Conservation (phyloP, 768 basidiomycete species). For the Butyriboletus loyo region DNA sequence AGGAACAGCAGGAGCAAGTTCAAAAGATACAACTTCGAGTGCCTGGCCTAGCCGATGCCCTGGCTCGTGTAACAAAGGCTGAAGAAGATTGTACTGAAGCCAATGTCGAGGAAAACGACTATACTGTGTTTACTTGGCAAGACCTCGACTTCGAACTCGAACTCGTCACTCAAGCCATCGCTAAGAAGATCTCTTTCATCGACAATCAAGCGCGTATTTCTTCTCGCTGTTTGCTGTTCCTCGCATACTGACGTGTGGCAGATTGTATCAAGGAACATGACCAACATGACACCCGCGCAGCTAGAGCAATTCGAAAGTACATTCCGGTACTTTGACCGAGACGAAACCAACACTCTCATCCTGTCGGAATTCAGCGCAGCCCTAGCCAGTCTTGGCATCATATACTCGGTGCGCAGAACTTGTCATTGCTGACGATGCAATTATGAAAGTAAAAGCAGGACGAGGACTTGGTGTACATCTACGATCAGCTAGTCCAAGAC, state of each 20-base stretch:
- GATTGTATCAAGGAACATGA: conserved; percentile 93
- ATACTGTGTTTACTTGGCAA: conserved; percentile 84
- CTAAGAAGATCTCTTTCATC: conserved; percentile 91
- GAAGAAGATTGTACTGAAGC: conserved; percentile 80
- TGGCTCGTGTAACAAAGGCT: conserved; percentile 54
- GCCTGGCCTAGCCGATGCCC: conserved; percentile 56
- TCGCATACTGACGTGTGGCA: conserved; percentile 31
- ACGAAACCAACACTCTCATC: conserved; percentile 85
- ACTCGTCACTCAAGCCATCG: conserved; percentile 73
- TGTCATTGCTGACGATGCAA: neutral
- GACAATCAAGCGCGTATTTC: conserved; percentile 79
- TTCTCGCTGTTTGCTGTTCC: neutral
- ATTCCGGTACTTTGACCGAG: conserved; percentile 96
- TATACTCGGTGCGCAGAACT: conserved; percentile 64
- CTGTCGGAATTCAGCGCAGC: conserved; percentile 90
- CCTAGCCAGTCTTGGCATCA: conserved; percentile 89
- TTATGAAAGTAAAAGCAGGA: conserved; percentile 45
- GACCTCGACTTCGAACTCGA: conserved; percentile 90
- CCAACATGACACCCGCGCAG: conserved; percentile 92
- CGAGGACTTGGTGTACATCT: conserved; percentile 83
- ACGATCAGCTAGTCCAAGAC: conserved; percentile 70
- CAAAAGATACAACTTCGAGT: conserved; percentile 64
- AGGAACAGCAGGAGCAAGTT: conserved; percentile 76
- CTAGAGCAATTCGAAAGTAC: conserved; percentile 96
- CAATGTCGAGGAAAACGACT: conserved; percentile 96